Evolutionary conservation across 192 early-diverging fungal species (phyloP).

Genomic region (Thamnidium elegans): DNA sequence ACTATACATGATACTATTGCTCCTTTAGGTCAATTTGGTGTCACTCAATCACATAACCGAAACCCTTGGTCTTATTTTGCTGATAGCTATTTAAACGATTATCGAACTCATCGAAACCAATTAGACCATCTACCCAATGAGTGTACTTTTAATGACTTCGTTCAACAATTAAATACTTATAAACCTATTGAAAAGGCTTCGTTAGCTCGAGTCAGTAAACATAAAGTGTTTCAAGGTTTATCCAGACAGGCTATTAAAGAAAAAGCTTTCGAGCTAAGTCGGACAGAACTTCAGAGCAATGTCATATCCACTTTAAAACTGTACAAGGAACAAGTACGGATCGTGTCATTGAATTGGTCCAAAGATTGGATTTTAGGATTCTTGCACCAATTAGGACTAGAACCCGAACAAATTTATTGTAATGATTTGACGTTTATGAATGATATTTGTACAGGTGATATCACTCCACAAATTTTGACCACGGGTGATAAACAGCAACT

Average conservation of each 20-base stretch:
- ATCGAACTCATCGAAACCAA: not conserved
- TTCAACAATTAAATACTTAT: slow-evolving; percentile 4
- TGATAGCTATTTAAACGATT: slow-evolving; percentile 11
- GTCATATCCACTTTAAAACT: slow-evolving; percentile 1
- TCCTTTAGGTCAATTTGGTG: slow-evolving; percentile 1
- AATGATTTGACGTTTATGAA: slow-evolving; percentile 18
- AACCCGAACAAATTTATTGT: not conserved
- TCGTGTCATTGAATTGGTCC: slow-evolving; percentile 27
- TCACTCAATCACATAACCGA: not conserved
- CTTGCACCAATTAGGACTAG: not conserved
- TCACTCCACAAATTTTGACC: slow-evolving; percentile 11
- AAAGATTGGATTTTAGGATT: slow-evolving; percentile 32
- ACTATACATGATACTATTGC: slow-evolving; percentile 10
- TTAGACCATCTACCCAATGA: not conserved
- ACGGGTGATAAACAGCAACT: slow-evolving; percentile 11
- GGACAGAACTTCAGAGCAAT: not conserved
- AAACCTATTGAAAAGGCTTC: slow-evolving; percentile 5
- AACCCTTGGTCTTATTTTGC: slow-evolving; percentile 16
- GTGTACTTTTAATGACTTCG: not conserved
- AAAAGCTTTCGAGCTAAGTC: not conserved
- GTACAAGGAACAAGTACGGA: slow-evolving; percentile 6
- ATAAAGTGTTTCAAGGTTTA: slow-evolving; percentile 12
- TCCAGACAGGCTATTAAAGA: not conserved
- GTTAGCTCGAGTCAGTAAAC: not conserved
- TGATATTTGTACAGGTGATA: slow-evolving; percentile 15